Evolutionary conservation across 306 rosid species (phyloP).

Genomic region (Lablab purpureus): DNA sequence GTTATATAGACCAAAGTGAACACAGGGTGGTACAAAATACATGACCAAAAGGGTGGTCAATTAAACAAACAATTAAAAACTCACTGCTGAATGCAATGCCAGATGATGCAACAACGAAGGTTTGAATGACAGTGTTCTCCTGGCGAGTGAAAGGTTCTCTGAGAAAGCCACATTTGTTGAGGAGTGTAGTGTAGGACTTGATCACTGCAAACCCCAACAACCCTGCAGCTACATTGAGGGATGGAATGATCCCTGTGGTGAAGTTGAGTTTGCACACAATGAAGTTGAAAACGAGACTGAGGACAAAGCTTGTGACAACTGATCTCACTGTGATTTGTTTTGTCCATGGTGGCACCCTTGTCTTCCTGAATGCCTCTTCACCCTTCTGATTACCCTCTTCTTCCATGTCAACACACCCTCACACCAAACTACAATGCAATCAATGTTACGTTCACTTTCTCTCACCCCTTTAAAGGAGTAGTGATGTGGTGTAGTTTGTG

Average conservation of each 20-base stretch:
- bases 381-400: conserved; percentile 34
- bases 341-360: conserved; percentile 65
- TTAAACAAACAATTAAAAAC: neutral
- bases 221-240: conserved; percentile 81
- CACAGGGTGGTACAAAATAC: neutral
- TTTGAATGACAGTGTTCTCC: conserved; percentile 81
- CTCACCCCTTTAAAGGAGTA: neutral
- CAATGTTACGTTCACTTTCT: neutral
- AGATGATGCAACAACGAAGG: conserved; percentile 84
- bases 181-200: conserved; percentile 56
- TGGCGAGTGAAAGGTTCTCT: conserved; percentile 80
- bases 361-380: conserved; percentile 58
- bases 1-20: neutral
- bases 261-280: conserved; percentile 78
- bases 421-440: neutral
- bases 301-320: conserved; percentile 57
- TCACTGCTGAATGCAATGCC: conserved; percentile 88
- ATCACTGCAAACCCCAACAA: conserved; percentile 72
- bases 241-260: conserved; percentile 78
- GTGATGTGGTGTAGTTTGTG: neutral
- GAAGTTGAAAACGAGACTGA: conserved; percentile 66
- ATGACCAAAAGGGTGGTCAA: neutral
- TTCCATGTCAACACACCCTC: neutral
- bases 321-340: conserved; percentile 67
- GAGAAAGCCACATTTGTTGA: conserved; percentile 55